Evolutionary conservation across 495 filamentous ascomycete genomes (phyloP), one percentile per base, ranked within the genome.

Genomic region (Ramalina intermedia): DNA sequence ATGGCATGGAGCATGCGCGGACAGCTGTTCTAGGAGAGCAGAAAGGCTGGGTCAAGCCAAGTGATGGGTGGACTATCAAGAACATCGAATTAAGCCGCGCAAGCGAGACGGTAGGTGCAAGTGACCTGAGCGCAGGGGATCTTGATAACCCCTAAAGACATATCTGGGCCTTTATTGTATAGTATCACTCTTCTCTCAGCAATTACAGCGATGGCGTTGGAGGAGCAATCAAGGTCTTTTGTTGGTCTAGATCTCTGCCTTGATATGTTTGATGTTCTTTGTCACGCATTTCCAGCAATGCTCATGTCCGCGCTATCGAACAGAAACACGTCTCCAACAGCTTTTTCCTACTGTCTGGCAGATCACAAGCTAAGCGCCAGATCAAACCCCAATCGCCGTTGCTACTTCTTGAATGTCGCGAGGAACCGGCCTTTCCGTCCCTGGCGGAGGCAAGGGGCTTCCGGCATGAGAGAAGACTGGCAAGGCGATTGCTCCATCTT

Each of bases 11-110:
- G 66, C 12, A 63, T 71, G 47, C 71, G 55, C 60, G 69, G 58
- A 53, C 87, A 56, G 79, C 79, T 39, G 79, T 96, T 37, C 74
- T 98, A 2, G 91, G 91, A 27, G 82, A 94, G 69, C 83, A 78
- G 69, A 87, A 81, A 55, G 79, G 80, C 24, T 94, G 85, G 82
- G 73, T 80, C 11, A 66, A 61, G 37, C 56, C 61, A 6, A 56
- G 56, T 42, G 65, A 65, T 42, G 69, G 64, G 3, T 79, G 76
- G 75, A 50, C 63, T 17, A 58, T 70, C 14, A 53, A 59, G 18
- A 65, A 72, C 45, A 47, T 76, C 29, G 69, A 67, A 17, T 64
- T 71, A 54, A 57, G 49, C 24, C 42, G 55, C 27, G 43, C 48
- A 20, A 42, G 42, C 12, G 52, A 49, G 33, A 47, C 37, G 38